Evolutionary conservation across 1,139 yeast genomes (phyloP), one percentile per base, ranked within the genome.

Genomic region (Candida pseudocylindracea): DNA sequence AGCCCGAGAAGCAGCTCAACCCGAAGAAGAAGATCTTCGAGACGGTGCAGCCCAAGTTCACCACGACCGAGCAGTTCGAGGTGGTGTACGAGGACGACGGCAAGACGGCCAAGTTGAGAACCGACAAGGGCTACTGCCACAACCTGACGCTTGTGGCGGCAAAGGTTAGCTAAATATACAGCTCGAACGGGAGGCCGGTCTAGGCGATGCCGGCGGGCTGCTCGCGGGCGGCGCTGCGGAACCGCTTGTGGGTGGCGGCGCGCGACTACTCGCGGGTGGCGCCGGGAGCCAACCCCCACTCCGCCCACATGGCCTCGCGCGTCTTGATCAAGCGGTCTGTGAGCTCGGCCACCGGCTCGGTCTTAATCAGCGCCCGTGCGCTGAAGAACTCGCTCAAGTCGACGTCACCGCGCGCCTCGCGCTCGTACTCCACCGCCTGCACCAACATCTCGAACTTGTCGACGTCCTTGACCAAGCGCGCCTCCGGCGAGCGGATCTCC

Each of bases 1-100:
- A 67, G 36, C 98, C 99, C 41, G 93, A 83, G 55, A 70, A 81
- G 50, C 91, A 75, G 50, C 65, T 91, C 55, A 85, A 88, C 60
- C 98, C 99, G 45, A 91, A 91, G 73, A 91, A 88, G 78, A 91
- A 91, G 68, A 64, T 88, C 40, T 91, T 93, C 88, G 99, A 91
- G 64, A 66, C 85, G 34, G 63, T 80, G 41, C 98, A 91, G 62
- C 96, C 95, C 33, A 63, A 66, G 37, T 85, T 88, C 64, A 60
- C 88, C 37, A 85, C 96, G 31, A 72, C 62, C 43, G 91, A 71
- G 31, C 56, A 58, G 33, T 65, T 74, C 37, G 80, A 79, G 49
- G 93, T 85, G 32, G 66, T 80, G 38, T 85, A 67, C 63, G 74
- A 74, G 45, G 75, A 63, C 45, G 93, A 80, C 48, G 88, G 91